Evolutionary conservation across 805 yeast genomes (phyloP).

Genomic region (Saturnispora kantuleensis): DNA sequence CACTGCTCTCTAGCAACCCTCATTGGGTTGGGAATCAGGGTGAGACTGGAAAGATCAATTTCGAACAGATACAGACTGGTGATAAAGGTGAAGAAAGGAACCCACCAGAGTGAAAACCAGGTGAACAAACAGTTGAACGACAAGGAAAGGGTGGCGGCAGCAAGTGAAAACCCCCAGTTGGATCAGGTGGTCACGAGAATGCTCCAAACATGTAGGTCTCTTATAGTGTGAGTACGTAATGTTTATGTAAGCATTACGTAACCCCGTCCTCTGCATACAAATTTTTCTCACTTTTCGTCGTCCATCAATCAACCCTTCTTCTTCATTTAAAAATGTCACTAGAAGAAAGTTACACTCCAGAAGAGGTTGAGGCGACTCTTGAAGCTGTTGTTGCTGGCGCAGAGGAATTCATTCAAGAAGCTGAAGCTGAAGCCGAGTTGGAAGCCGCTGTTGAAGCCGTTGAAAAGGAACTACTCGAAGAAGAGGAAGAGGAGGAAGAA

Average conservation of each 20-base stretch:
- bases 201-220: constrained; percentile 60
- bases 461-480: constrained; percentile 20
- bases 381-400: constrained; percentile 9
- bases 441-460: constrained; percentile 30
- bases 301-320: too few species aligned
- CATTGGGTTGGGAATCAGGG: constrained; percentile 90
- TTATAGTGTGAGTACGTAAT: too few species aligned
- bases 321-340: too few species aligned
- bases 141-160: constrained; percentile 96
- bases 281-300: too few species aligned
- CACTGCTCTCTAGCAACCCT: constrained; percentile 95
- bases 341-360: constrained; percentile 1
- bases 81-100: constrained; percentile 76
- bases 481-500: constrained; percentile 27
- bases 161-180: constrained; percentile 93
- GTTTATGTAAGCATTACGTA: too few species aligned
- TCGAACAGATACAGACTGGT: constrained; percentile 77
- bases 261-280: too few species aligned
- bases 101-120: constrained; percentile 92
- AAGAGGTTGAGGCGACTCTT: constrained; percentile 1
- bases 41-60: constrained; percentile 77
- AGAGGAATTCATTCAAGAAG: constrained; percentile 15
- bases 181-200: constrained; percentile 84
- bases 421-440: constrained; percentile 19
- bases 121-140: constrained; percentile 95